Evolutionary conservation across 495 filamentous ascomycete species (phyloP), one percentile per base, ranked within the genome.

Genomic region (Neurospora discreta): DNA sequence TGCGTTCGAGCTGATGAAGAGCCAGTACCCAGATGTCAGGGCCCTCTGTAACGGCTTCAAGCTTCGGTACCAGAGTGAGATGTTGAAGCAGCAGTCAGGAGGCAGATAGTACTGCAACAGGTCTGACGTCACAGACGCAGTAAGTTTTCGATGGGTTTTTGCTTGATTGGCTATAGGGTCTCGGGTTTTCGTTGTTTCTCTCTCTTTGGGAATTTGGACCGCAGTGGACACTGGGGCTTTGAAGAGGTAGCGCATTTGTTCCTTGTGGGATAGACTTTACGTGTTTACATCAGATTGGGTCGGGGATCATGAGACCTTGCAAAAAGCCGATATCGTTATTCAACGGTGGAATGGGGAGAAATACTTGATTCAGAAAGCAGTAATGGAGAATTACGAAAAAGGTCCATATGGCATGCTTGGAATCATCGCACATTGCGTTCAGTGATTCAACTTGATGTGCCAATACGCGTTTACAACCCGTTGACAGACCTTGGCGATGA

Each of bases 1-100:
- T 71, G 86, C 81, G 15, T 99, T 92, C 76, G 94, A 98, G 82
- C 85, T 99, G 72, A 87, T 92, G 78, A 90, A 90, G 76, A 91
- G 90, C 76, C 87, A 89, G 39, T 99, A 98, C 77, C 95, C 95
- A 6, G 93, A 98, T 77, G 96, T 98, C 91, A 85, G 90, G 75
- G 92, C 93, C 26, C 84, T 99, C 69, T 97, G 93, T 84, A 99
- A 99, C 85, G 95, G 86, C 40, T 88, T 88, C 78, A 88, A 88
- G 80, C 77, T 88, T 52, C 80, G 83, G n/a, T 84, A 84, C 76
- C 80, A 82, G 74, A 85, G 78, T 68, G 85, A 87, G 77, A 80
- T 84, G 75, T 75, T 77, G 60, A 85, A 80, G 73, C 72, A 81
- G 74, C 82, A 85, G 73, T 73, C 75, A 71, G 75, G 75, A 41